Base-by-base conservation (phyloP, 495 filamentous ascomycete genomes). In the Cercophora samala region DNA sequence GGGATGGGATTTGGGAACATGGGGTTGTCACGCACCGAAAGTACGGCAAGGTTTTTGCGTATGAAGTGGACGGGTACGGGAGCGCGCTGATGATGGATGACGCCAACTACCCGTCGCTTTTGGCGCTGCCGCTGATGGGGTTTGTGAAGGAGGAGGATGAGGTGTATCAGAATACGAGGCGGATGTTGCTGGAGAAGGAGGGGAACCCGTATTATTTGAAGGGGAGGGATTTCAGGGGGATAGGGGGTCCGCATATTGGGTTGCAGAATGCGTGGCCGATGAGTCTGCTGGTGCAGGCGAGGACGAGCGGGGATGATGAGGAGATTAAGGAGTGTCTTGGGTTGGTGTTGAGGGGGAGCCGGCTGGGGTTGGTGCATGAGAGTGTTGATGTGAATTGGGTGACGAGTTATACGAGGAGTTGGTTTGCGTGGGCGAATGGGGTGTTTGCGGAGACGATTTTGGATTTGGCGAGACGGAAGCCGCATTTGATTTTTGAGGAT, bases 381-480 rank as follows among this genome's bases (percentile, higher is more conserved):
- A 94, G 91, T 65, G 86, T 99, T 52, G 88, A 97, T 74, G 95
- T 98, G 13, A 88, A 93, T 59, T 81, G 84, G 58, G 79, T 87
- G 22, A 80, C 78, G 29, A 86, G 90, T 42, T 98, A 95, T 75
- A 97, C 94, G 13, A 83, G 91, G 63, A 90, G 89, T 65, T 99
- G 95, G 95, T 98, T 99, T 76, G 91, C 95, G 15, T 98, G 94
- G 95, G 95, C 95, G 19, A 98, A 98, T 71, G 93, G 92, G 0
- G 92, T 99, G 32, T 98, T 96, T 78, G 91, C 94, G 15, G 91
- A 96, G 80, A 96, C 93, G 5, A 91, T 99, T 60, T 79, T 99
- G 26, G 91, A 97, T 79, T 73, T 98, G 62, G 95, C 93, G 0
- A 86, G 86, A 72, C 81, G 94, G 76, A 92, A 92, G 77, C 95